Conservation (phyloP, 306 rosid species). For the Lupinus albus region DNA sequence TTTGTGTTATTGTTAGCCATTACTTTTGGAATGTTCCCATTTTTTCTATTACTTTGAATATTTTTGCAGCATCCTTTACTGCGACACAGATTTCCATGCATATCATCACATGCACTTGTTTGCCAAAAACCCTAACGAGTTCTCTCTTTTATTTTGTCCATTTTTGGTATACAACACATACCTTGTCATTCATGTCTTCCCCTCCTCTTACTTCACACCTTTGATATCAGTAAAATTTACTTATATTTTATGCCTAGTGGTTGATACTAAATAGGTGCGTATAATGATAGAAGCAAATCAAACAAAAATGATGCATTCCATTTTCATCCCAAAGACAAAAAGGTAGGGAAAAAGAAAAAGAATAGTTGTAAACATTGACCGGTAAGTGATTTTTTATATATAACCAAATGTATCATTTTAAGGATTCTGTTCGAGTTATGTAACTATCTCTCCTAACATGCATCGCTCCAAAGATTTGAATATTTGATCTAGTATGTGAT, state of each 20-base stretch:
- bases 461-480: too few species aligned
- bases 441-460: too few species aligned
- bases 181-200: not conserved
- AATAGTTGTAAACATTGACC: not conserved
- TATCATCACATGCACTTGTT: constrained; percentile 72
- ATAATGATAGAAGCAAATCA: constrained; percentile 18
- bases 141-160: not conserved
- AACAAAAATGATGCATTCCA: constrained; percentile 19
- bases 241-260: not conserved
- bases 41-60: constrained; percentile 37
- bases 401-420: too few species aligned
- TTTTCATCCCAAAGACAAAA: not conserved
- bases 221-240: constrained; percentile 6
- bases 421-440: too few species aligned
- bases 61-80: constrained; percentile 52
- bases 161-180: not conserved
- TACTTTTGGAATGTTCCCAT: constrained; percentile 58
- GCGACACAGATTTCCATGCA: constrained; percentile 71
- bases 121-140: constrained; percentile 42
- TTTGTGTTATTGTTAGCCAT: too few species aligned
- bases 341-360: not conserved
- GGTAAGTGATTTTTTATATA: too few species aligned
- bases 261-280: not conserved
- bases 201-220: not conserved
- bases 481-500: too few species aligned